A percentile compares a stretch with the other conserved stretches of the same genome.
These are phyloP conservation scores for Cordyceps militaris DNA, from an alignment of 2,329 filamentous ascomycete species.

Conservation along the genomic window DNA sequence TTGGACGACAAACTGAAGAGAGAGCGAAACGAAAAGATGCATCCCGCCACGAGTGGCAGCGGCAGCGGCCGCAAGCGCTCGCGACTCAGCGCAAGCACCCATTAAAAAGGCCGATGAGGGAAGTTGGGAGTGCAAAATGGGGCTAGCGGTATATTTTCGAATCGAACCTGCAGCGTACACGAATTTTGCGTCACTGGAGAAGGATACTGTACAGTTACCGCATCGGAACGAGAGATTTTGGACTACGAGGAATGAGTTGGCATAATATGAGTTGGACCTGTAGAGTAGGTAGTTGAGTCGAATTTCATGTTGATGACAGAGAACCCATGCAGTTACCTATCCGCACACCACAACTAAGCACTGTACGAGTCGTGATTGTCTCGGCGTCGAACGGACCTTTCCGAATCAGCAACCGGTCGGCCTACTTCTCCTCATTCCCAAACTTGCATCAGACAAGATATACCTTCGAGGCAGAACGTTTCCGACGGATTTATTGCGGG, in stretches of 20 bases:
- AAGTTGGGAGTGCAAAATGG: neutral
- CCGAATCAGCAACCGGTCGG: neutral
- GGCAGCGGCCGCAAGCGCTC: slow-evolving; percentile 50
- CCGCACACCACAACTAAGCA: too few relatives aligned
- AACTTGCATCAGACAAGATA: neutral
- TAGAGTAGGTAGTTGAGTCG: neutral
- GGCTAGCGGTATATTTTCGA: neutral
- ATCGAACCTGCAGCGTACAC: neutral
- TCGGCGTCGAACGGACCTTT: too few relatives aligned
- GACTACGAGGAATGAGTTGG: neutral
- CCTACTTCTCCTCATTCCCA: neutral
- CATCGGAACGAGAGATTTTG: neutral
- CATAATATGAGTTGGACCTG: neutral
- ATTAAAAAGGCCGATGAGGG: neutral
- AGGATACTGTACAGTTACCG: neutral
- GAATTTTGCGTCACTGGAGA: neutral
- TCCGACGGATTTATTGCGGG: neutral
- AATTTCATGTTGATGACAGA: neutral
- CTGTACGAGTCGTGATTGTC: too few relatives aligned
- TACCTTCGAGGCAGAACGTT: neutral
- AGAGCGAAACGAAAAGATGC: slow-evolving; percentile 54
- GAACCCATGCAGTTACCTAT: too few relatives aligned
- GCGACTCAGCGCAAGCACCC: slow-evolving; percentile 40
- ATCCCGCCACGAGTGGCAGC: slow-evolving; percentile 37
- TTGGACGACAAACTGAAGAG: slow-evolving; percentile 61